A percentile compares a stretch with the other conserved stretches of the same genome.
These are phyloP conservation scores for Thinopyrum obtusiflorum DNA, from an alignment of 202 grass and related monocot species.

Conservation along the genomic window DNA sequence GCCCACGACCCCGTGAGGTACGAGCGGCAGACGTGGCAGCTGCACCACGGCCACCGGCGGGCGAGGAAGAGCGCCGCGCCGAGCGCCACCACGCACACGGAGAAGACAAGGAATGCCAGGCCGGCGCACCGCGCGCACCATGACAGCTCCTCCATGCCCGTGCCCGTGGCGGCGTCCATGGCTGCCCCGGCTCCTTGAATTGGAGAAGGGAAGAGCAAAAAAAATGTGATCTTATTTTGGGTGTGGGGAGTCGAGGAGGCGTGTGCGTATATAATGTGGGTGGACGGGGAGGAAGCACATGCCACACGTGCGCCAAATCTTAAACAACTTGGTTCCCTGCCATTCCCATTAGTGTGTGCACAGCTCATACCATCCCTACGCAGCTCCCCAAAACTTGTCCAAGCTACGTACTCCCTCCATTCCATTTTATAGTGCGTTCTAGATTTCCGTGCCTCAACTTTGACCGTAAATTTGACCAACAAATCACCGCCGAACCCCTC, in stretches of 20 bases:
- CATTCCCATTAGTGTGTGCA: neutral
- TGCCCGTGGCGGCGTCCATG: neutral
- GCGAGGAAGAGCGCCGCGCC: neutral
- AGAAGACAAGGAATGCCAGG: neutral
- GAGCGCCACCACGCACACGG: neutral
- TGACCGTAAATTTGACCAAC: too few relatives aligned
- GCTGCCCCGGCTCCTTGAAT: neutral
- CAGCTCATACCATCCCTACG: neutral
- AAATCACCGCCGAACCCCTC: neutral
- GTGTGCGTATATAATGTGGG: constrained; percentile 37
- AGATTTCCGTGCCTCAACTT: too few relatives aligned
- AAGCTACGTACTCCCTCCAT: too few relatives aligned
- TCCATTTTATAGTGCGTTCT: too few relatives aligned
- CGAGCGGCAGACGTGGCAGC: constrained; percentile 11
- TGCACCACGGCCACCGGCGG: constrained; percentile 12
- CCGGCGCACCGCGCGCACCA: neutral
- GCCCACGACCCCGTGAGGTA: constrained; percentile 12
- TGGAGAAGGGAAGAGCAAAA: neutral
- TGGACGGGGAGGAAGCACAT: constrained; percentile 25
- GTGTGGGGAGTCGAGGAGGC: neutral
- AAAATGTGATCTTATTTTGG: constrained; percentile 22
- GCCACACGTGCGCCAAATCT: constrained; percentile 21
- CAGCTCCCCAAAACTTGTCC: neutral
- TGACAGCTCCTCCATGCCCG: neutral
- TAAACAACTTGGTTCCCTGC: constrained; percentile 13